Percentiles rank a stretch among this genome's conserved stretches.
Conservation (phyloP, 805 yeast genomes). For the Suhomyces sp. region DNA sequence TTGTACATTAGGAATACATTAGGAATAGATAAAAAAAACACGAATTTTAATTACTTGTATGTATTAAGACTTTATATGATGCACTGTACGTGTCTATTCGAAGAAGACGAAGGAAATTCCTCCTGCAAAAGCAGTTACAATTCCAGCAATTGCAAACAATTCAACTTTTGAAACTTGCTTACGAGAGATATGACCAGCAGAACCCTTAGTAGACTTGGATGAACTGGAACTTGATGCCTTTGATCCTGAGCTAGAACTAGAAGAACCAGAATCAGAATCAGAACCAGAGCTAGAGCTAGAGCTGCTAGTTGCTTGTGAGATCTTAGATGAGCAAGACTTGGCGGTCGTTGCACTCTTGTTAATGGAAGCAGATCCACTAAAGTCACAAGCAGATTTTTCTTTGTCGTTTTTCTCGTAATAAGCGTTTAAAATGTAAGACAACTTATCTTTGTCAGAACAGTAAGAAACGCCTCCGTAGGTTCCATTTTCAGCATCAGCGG, state of each 20-base stretch:
- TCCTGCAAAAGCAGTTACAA: conserved; percentile 40
- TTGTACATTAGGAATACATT: neutral
- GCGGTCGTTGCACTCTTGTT: conserved; percentile 28
- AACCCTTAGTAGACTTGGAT: conserved; percentile 15
- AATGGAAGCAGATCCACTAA: conserved; percentile 62
- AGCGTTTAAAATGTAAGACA: conserved; percentile 58
- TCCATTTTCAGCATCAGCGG: conserved; percentile 62
- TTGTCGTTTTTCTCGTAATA: conserved; percentile 40
- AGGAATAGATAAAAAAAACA: no score
- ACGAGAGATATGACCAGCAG: conserved; percentile 19
- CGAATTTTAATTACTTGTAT: neutral
- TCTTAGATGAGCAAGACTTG: conserved; percentile 28
- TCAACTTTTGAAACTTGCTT: conserved; percentile 29
- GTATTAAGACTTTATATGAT: neutral
- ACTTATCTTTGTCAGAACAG: conserved; percentile 64
- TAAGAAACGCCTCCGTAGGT: conserved; percentile 69
- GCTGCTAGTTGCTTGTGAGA: conserved; percentile 16
- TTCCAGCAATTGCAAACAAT: conserved; percentile 30
- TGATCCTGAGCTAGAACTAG: conserved; percentile 18
- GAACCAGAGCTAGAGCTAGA: conserved; percentile 21
- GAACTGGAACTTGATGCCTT: conserved; percentile 23
- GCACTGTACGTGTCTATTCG: conserved; percentile 4
- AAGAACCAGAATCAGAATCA: conserved; percentile 22
- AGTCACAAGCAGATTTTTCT: conserved; percentile 56
- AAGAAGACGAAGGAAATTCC: conserved; percentile 40